These are phyloP conservation scores for Sarocladium brachiariae DNA, from an alignment of 2,329 filamentous ascomycete species.

Conservation along the genomic window DNA sequence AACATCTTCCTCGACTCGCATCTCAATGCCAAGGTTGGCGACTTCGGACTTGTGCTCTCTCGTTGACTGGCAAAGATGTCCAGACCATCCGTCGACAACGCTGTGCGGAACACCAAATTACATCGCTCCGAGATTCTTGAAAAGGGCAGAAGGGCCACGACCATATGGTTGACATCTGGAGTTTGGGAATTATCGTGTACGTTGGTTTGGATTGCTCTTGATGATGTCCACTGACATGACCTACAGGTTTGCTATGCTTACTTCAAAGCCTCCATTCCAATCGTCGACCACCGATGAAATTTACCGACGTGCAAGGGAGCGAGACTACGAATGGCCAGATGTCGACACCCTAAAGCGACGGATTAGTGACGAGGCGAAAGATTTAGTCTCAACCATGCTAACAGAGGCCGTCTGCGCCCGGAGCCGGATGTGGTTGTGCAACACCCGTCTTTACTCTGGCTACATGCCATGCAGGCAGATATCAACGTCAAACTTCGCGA, in stretches of 20 bases:
- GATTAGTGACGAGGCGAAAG: constrained; percentile 69
- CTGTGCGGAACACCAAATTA: constrained; percentile 98
- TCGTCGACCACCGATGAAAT: constrained; percentile 84
- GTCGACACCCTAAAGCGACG: constrained; percentile 58
- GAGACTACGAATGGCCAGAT: constrained; percentile 75
- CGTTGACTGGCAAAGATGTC: constrained; percentile 88
- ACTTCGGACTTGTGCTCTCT: constrained; percentile 92
- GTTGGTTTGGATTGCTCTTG: constrained; percentile 19
- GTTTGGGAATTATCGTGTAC: constrained; percentile 91
- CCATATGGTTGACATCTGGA: constrained; percentile 98
- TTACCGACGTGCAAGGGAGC: constrained; percentile 61
- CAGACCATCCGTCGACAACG: constrained; percentile 79
- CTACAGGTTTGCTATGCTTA: constrained; percentile 86
- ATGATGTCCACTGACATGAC: background rate
- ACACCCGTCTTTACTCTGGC: constrained; percentile 68
- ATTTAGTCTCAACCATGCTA: constrained; percentile 69
- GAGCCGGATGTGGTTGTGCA: constrained; percentile 72
- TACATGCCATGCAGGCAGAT: constrained; percentile 60
- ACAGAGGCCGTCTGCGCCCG: constrained; percentile 66
- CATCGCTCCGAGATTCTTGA: constrained; percentile 96
- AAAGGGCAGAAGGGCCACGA: constrained; percentile 91
- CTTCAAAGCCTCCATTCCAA: constrained; percentile 93
- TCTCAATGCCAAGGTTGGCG: constrained; percentile 98
- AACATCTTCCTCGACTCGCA: constrained; percentile 91
- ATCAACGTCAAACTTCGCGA: constrained; percentile 54